Base-by-base conservation (phyloP, 2,329 filamentous ascomycete species). In the Diaporthe sp. region DNA sequence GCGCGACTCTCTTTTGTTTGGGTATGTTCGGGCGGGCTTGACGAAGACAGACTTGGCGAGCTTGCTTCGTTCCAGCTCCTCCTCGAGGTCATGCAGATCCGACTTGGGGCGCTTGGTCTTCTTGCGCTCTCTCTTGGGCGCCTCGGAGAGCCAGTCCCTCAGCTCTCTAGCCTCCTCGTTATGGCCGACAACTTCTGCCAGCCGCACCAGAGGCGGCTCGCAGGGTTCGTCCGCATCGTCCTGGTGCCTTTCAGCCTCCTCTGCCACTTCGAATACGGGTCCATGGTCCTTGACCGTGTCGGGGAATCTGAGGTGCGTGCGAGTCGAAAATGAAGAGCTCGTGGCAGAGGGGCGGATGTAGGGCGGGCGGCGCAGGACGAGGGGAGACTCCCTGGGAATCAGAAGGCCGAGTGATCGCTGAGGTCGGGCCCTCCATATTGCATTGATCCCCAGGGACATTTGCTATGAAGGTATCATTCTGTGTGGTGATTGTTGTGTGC, bases 391-490 rank as follows among this genome's bases (percentile, higher is more conserved):
- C 75, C 77, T 76, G 77, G 77, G 77, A 78, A 80, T 77, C 76
- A 77, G 74, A 72, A 76, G 78, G 72, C 75, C 77, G 78, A 76
- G 56, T 47, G 32, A 78, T 79, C 78, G 78, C 80, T 79, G 82
- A 77, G 80, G 79, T 80, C 81, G 81, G 79, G 81, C 82, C 82
- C 85, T 84, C 84, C 84, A 85, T 81, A 81, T 75, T 79, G 82
- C 81, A 77, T 81, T 83, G 83, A 85, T 83, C 82, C 85, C 84
- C 81, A 85, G 81, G 81, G 82, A 85, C 86, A 87, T 87, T 83
- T 79, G 80, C 83, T 83, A 86, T 85, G 78, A 81, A 73, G 72
- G 78, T 79, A 73, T 77, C 85, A 87, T 86, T 65, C 69, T 75
- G 75, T 39, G 50, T 9, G n/a, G 19, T 50, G 19, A 15, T 17